Conservation (phyloP, 2,329 filamentous ascomycete species). For the Penicillium sp. region DNA sequence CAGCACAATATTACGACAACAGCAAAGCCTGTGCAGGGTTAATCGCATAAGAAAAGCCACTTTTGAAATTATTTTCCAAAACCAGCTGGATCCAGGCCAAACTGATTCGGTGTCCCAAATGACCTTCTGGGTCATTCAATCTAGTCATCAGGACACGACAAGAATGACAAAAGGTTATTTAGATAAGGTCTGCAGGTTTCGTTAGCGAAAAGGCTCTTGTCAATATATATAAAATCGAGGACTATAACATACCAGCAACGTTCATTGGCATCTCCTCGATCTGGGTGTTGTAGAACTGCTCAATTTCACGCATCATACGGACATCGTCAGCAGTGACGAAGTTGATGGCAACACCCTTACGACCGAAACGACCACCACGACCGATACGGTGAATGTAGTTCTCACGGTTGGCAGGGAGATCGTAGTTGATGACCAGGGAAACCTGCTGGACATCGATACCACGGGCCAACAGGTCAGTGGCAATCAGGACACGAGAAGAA, state of each 20-base stretch:
- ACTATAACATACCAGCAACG: conserved; percentile 58
- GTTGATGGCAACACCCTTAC: conserved; percentile 99
- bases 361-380: conserved; percentile 98
- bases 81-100: conserved; percentile 15
- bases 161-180: conserved; percentile 28
- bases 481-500: conserved; percentile 96
- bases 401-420: conserved; percentile 96
- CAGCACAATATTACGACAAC: conserved; percentile 2
- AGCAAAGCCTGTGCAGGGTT: conserved; percentile 19
- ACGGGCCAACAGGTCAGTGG: conserved; percentile 95
- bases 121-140: conserved; percentile 7
- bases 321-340: conserved; percentile 99
- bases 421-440: conserved; percentile 99
- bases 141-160: conserved; percentile 3
- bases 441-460: conserved; percentile 99
- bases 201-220: conserved; percentile 11
- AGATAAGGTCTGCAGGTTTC: conserved; percentile 37
- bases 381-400: conserved; percentile 99
- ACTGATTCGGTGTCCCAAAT: conserved; percentile 11
- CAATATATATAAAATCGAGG: too few relatives aligned
- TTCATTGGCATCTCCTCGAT: conserved; percentile 99
- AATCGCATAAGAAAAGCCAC: conserved; percentile 36
- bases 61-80: conserved; percentile 24
- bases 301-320: conserved; percentile 99
- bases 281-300: conserved; percentile 99